phyloP scores from a whole-genome alignment of 2,329 filamentous ascomycete genomes.

The Scedosporium boydii region DNA sequence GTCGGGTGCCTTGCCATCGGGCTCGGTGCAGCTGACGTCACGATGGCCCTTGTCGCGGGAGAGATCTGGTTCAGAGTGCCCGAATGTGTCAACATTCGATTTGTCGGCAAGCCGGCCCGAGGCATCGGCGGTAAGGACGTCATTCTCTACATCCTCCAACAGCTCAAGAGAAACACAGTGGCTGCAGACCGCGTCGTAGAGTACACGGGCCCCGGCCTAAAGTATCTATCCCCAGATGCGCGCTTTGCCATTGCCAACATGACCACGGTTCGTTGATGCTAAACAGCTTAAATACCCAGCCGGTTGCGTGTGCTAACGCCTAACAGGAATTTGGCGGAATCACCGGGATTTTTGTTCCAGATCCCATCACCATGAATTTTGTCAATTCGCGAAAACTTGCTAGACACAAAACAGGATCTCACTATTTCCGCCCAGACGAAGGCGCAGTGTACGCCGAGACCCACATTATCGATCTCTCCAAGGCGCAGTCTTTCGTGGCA shows the following conservation, averaged over 20 bases:
- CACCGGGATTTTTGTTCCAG: background rate
- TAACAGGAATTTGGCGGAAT: background rate
- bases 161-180: slow-evolving; percentile 34
- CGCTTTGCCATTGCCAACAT: slow-evolving; percentile 38
- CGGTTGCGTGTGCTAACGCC: too few relatives aligned
- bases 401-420: slow-evolving; percentile 18
- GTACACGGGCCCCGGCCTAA: slow-evolving; percentile 29
- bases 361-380: slow-evolving; percentile 23
- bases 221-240: slow-evolving; percentile 29
- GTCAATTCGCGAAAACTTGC: slow-evolving; percentile 20
- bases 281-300: too few relatives aligned
- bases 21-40: slow-evolving; percentile 33
- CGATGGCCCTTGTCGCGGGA: slow-evolving; percentile 32
- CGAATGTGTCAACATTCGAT: slow-evolving; percentile 28
- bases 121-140: slow-evolving; percentile 35
- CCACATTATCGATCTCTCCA: slow-evolving; percentile 24
- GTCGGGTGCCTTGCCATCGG: slow-evolving; percentile 32
- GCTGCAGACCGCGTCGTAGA: slow-evolving; percentile 34
- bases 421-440: slow-evolving; percentile 28
- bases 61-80: slow-evolving; percentile 37
- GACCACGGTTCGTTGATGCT: slow-evolving; percentile 14
- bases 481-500: slow-evolving; percentile 16
- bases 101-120: slow-evolving; percentile 22
- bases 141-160: slow-evolving; percentile 31
- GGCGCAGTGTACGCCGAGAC: slow-evolving; percentile 24